Evolutionary conservation across 805 yeast genomes (phyloP).

Genomic region (Candida sonorensis): DNA sequence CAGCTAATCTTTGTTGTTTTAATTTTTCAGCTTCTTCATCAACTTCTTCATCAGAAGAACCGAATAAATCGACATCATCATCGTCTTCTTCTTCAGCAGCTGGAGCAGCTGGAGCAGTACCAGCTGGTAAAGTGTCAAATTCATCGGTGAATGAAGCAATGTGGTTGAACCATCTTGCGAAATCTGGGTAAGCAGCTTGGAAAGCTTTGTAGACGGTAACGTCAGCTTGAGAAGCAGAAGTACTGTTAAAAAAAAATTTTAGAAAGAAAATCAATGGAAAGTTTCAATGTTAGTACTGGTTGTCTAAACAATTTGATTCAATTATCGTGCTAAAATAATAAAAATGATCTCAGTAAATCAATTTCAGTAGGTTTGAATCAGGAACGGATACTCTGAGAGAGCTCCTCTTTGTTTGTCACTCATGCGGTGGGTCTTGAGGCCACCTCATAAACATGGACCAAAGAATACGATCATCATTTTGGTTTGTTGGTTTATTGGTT

Average conservation of each 20-base stretch:
- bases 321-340: too few species aligned
- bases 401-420: conserved; percentile 52
- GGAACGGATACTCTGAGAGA: conserved; percentile 34
- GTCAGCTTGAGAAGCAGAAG: conserved; percentile 92
- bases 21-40: conserved; percentile 96
- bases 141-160: conserved; percentile 88
- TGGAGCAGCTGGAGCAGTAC: conserved; percentile 53
- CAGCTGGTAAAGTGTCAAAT: conserved; percentile 78
- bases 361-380: too few species aligned
- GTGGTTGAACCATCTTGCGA: conserved; percentile 98
- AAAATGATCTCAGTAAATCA: too few species aligned
- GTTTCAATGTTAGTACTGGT: too few species aligned
- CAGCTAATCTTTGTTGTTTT: conserved; percentile 97
- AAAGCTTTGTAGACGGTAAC: conserved; percentile 91
- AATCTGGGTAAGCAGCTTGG: conserved; percentile 87
- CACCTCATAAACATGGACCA: conserved; percentile 99
- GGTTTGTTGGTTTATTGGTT: too few species aligned
- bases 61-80: conserved; percentile 88
- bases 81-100: conserved; percentile 78
- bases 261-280: background rate
- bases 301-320: too few species aligned
- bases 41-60: conserved; percentile 89
- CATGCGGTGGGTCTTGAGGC: conserved; percentile 92
- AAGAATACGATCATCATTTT: conserved; percentile 60
- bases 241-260: conserved; percentile 36